Percentiles rank a stretch among this genome's conserved stretches.
Conservation (phyloP, 768 basidiomycete genomes). For the Tylopilus felleus region DNA sequence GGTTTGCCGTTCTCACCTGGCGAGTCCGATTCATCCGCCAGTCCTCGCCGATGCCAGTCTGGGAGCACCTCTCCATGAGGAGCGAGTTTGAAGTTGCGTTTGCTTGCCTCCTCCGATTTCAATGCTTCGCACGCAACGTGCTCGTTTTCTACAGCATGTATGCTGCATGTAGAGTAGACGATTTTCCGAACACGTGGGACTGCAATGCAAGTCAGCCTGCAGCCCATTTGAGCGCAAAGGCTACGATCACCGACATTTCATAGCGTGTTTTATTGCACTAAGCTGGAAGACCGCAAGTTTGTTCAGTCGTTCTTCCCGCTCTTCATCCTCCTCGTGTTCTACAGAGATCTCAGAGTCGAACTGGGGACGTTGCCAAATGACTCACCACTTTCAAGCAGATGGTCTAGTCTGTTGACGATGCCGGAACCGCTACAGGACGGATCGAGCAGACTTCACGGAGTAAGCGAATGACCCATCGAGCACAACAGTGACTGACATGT, state of each 20-base stretch:
- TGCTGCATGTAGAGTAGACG: constrained; percentile 97
- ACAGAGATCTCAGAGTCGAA: constrained; percentile 4
- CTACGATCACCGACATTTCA: constrained; percentile 67
- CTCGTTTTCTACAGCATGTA: constrained; percentile 91
- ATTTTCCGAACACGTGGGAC: constrained; percentile 77
- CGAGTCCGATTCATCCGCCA: constrained; percentile 57
- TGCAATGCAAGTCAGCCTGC: constrained; percentile 30
- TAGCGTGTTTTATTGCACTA: constrained; percentile 89
- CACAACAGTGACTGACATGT: constrained; percentile 62
- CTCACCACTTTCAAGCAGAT: constrained; percentile 73
- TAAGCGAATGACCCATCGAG: not conserved
- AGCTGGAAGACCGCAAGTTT: constrained; percentile 89
- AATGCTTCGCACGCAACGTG: constrained; percentile 79
- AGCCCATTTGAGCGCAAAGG: not conserved
- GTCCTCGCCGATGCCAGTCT: constrained; percentile 78
- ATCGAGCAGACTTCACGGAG: constrained; percentile 68
- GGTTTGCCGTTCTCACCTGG: constrained; percentile 38
- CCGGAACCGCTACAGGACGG: constrained; percentile 97
- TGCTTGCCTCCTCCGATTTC: constrained; percentile 61
- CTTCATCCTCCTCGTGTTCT: constrained; percentile 59
- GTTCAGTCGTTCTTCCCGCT: constrained; percentile 65
- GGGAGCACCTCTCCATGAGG: constrained; percentile 66
- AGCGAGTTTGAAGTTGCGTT: constrained; percentile 66
- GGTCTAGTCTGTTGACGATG: constrained; percentile 85
- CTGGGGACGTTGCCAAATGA: not conserved